phyloP scores from a whole-genome alignment of 805 yeast genomes.

The Myxozyma melibiosi region DNA sequence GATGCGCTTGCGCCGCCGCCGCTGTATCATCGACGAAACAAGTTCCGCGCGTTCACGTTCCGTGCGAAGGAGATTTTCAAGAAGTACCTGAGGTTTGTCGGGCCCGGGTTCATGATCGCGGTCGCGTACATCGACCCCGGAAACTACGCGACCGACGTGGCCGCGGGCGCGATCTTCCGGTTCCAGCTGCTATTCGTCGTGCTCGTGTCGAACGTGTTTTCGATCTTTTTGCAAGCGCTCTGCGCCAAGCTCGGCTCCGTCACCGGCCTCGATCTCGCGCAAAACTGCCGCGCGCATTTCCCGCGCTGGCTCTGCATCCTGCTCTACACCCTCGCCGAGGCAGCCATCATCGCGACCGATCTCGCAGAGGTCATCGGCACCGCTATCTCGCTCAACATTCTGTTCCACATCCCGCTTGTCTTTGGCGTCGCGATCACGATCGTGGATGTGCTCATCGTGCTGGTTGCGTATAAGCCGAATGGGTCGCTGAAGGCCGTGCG shows the following conservation, averaged over 20 bases:
- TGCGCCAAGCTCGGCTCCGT: constrained; percentile 91
- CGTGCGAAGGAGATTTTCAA: constrained; percentile 30
- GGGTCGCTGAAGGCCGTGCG: constrained; percentile 79
- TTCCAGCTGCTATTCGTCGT: constrained; percentile 79
- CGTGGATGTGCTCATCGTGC: constrained; percentile 79
- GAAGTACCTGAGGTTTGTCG: constrained; percentile 70
- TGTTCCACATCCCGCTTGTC: constrained; percentile 76
- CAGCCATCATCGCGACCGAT: constrained; percentile 93
- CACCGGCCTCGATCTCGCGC: constrained; percentile 90
- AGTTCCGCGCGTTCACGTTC: background rate
- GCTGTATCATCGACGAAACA: background rate
- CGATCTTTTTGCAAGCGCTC: constrained; percentile 80
- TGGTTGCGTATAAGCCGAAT: constrained; percentile 84
- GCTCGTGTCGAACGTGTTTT: constrained; percentile 77
- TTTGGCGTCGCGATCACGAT: constrained; percentile 85
- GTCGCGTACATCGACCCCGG: constrained; percentile 99
- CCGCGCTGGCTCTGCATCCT: constrained; percentile 53
- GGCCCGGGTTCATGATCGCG: constrained; percentile 93
- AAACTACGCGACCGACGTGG: constrained; percentile 91
- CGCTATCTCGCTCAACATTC: constrained; percentile 85
- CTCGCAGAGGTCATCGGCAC: constrained; percentile 98
- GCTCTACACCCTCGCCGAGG: constrained; percentile 77
- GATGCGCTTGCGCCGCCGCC: constrained; percentile 4
- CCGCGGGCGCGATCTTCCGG: constrained; percentile 86
- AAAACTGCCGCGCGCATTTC: constrained; percentile 76